Evolutionary conservation across 257 asterid genomes (phyloP).

Genomic region (Primulina eburnea): DNA sequence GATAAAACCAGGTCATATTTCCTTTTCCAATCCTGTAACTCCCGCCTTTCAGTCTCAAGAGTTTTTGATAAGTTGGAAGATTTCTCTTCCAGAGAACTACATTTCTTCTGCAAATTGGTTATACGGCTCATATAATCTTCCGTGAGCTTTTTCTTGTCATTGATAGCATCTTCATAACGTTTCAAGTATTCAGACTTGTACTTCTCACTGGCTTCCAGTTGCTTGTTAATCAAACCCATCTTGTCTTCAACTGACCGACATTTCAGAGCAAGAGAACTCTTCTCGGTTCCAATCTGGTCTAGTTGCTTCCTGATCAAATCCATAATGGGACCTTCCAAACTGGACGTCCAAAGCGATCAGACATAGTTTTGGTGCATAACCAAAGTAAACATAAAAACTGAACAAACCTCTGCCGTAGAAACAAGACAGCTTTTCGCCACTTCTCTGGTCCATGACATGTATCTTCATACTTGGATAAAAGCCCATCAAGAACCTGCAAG

Average conservation of each 20-base stretch:
- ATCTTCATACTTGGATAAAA: conserved; percentile 70
- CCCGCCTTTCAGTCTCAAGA: conserved; percentile 63
- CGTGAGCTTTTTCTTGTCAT: conserved; percentile 77
- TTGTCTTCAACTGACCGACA: conserved; percentile 80
- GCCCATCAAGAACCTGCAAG: conserved; percentile 78
- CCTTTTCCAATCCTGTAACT: conserved; percentile 79
- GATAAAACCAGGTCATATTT: conserved; percentile 65
- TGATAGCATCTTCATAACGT: conserved; percentile 86
- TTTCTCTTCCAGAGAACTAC: conserved; percentile 80
- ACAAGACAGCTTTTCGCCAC: conserved; percentile 69
- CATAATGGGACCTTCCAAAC: conserved; percentile 90
- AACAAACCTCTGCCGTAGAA: conserved; percentile 81
- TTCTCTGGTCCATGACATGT: conserved; percentile 95
- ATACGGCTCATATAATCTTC: conserved; percentile 77
- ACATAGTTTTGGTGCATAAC: conserved; percentile 10
- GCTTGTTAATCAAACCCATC: conserved; percentile 73
- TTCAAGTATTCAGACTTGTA: conserved; percentile 84
- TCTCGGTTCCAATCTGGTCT: conserved; percentile 77
- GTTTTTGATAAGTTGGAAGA: conserved; percentile 62
- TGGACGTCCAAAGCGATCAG: conserved; percentile 36
- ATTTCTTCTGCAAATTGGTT: conserved; percentile 68
- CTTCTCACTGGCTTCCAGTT: conserved; percentile 84
- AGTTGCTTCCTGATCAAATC: conserved; percentile 83
- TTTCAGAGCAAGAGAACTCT: conserved; percentile 72
- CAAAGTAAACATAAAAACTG: conserved; percentile 17